phyloP scores from a whole-genome alignment of 257 asterid genomes.

The Gentiana macrophylla region DNA sequence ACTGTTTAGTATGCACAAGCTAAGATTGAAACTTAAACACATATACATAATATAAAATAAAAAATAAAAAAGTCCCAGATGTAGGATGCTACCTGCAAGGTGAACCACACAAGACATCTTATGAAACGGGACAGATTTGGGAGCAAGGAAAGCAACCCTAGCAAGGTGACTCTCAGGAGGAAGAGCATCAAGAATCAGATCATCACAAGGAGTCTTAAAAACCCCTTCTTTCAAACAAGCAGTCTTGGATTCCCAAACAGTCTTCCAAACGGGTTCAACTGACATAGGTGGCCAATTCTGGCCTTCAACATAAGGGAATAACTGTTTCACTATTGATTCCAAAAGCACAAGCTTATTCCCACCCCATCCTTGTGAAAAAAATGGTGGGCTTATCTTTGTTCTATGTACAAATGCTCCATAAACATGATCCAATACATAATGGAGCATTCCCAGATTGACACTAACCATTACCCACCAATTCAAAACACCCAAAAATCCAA shows the following conservation, averaged over 20 bases:
- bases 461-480: conserved; percentile 36
- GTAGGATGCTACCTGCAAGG: conserved; percentile 64
- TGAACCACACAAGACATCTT: conserved; percentile 92
- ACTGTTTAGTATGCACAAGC: not conserved
- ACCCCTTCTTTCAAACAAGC: conserved; percentile 79
- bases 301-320: conserved; percentile 62
- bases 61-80: not conserved
- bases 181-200: conserved; percentile 68
- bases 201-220: conserved; percentile 76
- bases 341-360: conserved; percentile 79
- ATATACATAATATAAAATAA: too few species aligned
- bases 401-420: conserved; percentile 90
- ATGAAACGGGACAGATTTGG: conserved; percentile 46
- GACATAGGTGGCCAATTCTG: conserved; percentile 68
- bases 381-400: conserved; percentile 72
- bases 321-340: conserved; percentile 63
- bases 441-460: conserved; percentile 75
- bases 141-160: conserved; percentile 80
- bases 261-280: conserved; percentile 73
- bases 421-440: conserved; percentile 78
- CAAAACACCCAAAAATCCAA: conserved; percentile 1
- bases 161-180: conserved; percentile 86
- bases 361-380: conserved; percentile 95
- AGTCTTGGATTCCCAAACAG: conserved; percentile 74
- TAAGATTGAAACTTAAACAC: not conserved